Evolutionary conservation across 345 rosid genomes (phyloP), one percentile per base, ranked within the genome.

Genomic region (Euphorbia lathyris): DNA sequence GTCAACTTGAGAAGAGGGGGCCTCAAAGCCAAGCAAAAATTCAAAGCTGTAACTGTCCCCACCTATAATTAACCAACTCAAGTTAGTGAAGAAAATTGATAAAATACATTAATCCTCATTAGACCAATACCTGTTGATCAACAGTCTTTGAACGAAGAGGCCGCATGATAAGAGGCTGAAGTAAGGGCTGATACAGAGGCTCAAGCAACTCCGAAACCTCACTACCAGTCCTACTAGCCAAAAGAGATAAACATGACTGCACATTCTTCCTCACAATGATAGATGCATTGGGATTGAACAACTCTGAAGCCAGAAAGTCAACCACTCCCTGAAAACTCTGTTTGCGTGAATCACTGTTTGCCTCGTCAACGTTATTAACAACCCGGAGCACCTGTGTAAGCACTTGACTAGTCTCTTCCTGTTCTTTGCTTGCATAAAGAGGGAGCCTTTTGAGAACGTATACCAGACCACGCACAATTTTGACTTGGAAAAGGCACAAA

Each of bases 181-280:
- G 92, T 79, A 92, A 71, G 32, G 76, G 86, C 66, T 92, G 99
- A 77, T 92, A 86, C 74, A 90, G 78, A 60, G 94, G 90, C 79
- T 95, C 99, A 66, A 95, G 98, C 83, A 95, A 81, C 79, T 92
- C 99, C 56, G 99, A 85, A 23, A 95, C 93, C 83, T 92, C 99
- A 82, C 99, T 92, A 32, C 98, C 99, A 72, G 98, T 92, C 75
- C 98, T 88, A 83, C 91, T 95, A 48, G 99, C 99, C 85, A 95
- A 82, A 81, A 92, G 88, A 63, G 92, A 87, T 82, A 95, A 90
- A 76, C 98, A 95, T 30, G 94, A 86, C 85, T 95, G 99, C 63
- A 95, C 98, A 77, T 90, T 92, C 84, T 89, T 95, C 74, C 99
- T 86, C 78, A 90, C 99, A 0, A 81, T 87, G 73, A 88, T 82